Evolutionary conservation across 306 rosid genomes (phyloP).

Genomic region (Fragaria vesca): DNA sequence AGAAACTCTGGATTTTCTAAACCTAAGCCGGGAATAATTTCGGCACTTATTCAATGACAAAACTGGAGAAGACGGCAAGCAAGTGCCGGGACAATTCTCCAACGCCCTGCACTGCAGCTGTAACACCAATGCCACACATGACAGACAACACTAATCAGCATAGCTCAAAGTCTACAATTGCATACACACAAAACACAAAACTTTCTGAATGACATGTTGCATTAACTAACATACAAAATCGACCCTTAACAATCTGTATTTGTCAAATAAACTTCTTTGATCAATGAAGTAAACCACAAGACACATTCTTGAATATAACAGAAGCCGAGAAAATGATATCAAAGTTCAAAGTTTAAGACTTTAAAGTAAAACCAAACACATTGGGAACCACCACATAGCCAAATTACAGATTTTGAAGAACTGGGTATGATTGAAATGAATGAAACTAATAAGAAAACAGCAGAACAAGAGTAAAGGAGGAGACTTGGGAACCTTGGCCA

Average conservation of each 20-base stretch:
- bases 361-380: neutral
- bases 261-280: neutral
- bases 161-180: neutral
- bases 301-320: neutral
- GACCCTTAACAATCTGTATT: neutral
- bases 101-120: constrained; percentile 62
- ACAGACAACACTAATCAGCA: constrained; percentile 1
- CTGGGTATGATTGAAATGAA: neutral
- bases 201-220: neutral
- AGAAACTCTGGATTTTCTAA: constrained; percentile 28
- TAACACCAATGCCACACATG: constrained; percentile 18
- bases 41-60: constrained; percentile 24
- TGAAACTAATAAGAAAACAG: neutral
- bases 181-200: neutral
- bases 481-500: constrained; percentile 43
- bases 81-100: constrained; percentile 29
- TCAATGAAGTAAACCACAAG: neutral
- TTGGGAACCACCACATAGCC: neutral
- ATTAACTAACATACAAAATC: neutral
- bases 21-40: constrained; percentile 35
- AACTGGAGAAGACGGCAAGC: constrained; percentile 30
- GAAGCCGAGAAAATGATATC: neutral
- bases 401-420: neutral
- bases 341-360: neutral
- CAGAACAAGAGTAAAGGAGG: neutral